phyloP scores from a whole-genome alignment of 129 eudicot genomes.

The Flaveria sonorensis region DNA sequence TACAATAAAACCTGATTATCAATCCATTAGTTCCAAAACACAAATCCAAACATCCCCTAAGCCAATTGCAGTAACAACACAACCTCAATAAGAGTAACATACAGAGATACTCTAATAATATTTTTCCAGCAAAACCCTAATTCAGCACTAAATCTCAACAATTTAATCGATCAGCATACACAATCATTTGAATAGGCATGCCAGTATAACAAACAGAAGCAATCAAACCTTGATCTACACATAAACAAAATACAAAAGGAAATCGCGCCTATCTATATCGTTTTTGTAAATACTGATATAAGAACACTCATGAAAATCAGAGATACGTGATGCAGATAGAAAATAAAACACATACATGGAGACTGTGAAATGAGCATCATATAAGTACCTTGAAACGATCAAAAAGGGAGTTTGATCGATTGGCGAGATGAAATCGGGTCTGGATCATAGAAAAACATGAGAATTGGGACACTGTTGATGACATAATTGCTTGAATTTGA shows the following conservation, averaged over 20 bases:
- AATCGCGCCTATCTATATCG: neutral
- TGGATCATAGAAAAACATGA: conserved; percentile 30
- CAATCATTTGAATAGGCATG: too few relatives aligned
- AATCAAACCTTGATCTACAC: neutral
- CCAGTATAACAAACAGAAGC: neutral
- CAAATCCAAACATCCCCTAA: too few relatives aligned
- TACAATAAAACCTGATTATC: too few relatives aligned
- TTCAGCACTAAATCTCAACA: neutral
- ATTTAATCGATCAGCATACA: neutral
- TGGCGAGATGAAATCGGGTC: conserved; percentile 27
- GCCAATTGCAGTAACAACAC: neutral
- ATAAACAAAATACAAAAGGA: neutral
- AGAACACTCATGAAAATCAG: neutral
- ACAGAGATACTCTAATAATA: neutral
- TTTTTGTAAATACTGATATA: neutral
- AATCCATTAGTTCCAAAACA: too few relatives aligned
- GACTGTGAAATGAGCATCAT: neutral
- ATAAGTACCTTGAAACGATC: conserved; percentile 29
- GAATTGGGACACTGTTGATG: conserved; percentile 25
- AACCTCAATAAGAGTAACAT: neutral
- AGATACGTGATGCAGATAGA: neutral
- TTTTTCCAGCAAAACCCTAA: neutral
- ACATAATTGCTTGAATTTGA: conserved; percentile 19
- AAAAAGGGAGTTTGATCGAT: conserved; percentile 27
- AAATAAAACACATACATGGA: too few relatives aligned